A percentile compares a stretch with the other conserved stretches of the same genome.
Conservation (phyloP, 192 early-diverging fungal species). For the Lobulomyces angularis region DNA sequence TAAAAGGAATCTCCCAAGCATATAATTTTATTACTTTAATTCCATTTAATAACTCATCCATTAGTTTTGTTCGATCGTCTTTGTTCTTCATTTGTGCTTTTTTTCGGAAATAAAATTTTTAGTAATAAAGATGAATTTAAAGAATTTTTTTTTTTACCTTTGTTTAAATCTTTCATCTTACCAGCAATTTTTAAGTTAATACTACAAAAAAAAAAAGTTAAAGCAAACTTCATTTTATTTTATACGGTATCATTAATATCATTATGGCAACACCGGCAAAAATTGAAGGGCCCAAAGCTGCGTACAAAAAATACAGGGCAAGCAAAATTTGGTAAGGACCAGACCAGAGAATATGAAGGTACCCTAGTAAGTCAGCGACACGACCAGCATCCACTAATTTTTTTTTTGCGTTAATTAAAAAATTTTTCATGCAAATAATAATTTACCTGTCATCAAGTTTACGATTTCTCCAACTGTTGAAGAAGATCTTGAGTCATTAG, state of each 20-base stretch:
- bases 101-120: too few species aligned
- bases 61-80: conserved; percentile 56
- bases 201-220: not conserved
- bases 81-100: conserved; percentile 79
- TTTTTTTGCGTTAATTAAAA: not conserved
- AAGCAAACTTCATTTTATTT: not conserved
- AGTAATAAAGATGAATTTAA: not conserved
- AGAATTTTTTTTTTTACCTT: not conserved
- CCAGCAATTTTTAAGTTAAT: not conserved
- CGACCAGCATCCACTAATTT: conserved; percentile 9
- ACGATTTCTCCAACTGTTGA: conserved; percentile 71
- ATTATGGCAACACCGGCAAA: conserved; percentile 78
- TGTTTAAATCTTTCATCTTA: not conserved
- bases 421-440: not conserved
- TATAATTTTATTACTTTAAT: conserved; percentile 95
- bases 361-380: conserved; percentile 13
- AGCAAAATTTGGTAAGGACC: conserved; percentile 66
- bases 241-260: conserved; percentile 11
- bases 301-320: conserved; percentile 63
- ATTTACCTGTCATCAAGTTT: conserved; percentile 38
- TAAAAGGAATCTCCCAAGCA: conserved; percentile 79
- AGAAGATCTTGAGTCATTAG: conserved; percentile 60
- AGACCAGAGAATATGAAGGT: conserved; percentile 62
- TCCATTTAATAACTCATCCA: conserved; percentile 78
- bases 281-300: conserved; percentile 64